Evolutionary conservation across 495 filamentous ascomycete species (phyloP).

Genomic region (Schizothecium vesticola): DNA sequence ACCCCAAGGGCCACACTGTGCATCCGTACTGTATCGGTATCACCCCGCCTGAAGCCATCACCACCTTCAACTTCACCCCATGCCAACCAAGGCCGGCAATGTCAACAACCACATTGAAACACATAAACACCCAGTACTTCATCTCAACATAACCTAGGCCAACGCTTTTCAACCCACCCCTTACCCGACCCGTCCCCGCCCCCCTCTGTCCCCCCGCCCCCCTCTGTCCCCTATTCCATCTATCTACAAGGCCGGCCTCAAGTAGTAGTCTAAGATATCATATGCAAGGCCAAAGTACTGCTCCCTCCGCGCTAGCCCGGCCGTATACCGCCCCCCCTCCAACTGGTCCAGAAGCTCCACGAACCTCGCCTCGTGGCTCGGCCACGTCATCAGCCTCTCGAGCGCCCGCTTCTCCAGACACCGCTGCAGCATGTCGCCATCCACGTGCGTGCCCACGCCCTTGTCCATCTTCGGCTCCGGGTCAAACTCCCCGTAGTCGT

Average conservation of each 20-base stretch:
- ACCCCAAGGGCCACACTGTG: constrained; percentile 1
- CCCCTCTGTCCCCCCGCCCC: too few relatives aligned
- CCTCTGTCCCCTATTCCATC: background rate
- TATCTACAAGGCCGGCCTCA: constrained; percentile 34
- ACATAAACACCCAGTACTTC: background rate
- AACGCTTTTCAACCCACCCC: background rate
- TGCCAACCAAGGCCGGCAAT: background rate
- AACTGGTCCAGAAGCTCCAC: constrained; percentile 32
- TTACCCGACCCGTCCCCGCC: background rate
- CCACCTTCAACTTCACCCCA: background rate
- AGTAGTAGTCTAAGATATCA: constrained; percentile 40
- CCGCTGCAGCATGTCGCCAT: constrained; percentile 60
- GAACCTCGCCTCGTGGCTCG: constrained; percentile 24
- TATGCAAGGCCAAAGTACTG: constrained; percentile 38
- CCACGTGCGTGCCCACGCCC: constrained; percentile 53
- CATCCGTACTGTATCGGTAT: background rate
- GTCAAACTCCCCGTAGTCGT: constrained; percentile 8
- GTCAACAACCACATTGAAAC: background rate
- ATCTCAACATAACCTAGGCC: background rate
- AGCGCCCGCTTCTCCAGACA: constrained; percentile 46
- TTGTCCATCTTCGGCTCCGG: constrained; percentile 25
- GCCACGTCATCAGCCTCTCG: constrained; percentile 36
- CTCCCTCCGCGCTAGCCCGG: constrained; percentile 9
- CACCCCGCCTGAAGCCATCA: background rate
- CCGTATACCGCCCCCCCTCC: constrained; percentile 24